Evolutionary conservation across 1,139 yeast genomes (phyloP), one percentile per base, ranked within the genome.

Genomic region (Yamadazyma pseudoaaseri): DNA sequence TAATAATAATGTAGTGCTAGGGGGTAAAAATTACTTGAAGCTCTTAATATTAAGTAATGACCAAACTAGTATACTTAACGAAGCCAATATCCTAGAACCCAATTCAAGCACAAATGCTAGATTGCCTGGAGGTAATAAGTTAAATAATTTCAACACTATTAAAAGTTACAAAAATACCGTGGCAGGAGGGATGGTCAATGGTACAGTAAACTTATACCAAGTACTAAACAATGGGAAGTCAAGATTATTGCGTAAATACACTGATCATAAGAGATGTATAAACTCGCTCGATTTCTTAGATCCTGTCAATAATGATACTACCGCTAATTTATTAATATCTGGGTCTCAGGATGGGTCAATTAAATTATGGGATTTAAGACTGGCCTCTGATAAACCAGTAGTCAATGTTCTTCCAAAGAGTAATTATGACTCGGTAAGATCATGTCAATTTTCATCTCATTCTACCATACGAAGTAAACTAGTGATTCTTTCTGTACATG

Each of bases 341-440:
- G 98, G 96, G 0, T 84, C 95, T 0, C 96, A 87, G 52, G 98
- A 92, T 59, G 97, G 97, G 2, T 69, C 82, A 13, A 79, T 90
- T 37, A 82, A 86, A 45, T 58, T 89, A 12, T 92, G 97, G 97
- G 97, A 92, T 56, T 56, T 89, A 37, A 71, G 96, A 30, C 61
- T 76, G 20, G 66, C 74, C 28, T 27, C 45, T 13, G 51, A 59
- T 4, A 67, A 66, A 39, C 79, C 86, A 0, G 64, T 65, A 21
- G 41, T 69, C 33, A 66, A 74, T 10, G 57, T 73, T 14, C 42
- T 54, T 15, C 56, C 72, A n/a, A 68, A 70, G 34, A 61, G 72
- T 21, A 81, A 79, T 44, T 65, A 81, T 9, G 94, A 83, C 49
- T 80, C 85, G 1, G 77, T 81, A 2, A 58, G 86, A 41, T 69